Base-by-base conservation (phyloP, 495 filamentous ascomycete genomes). In the Aspergillus saccharolyticus region DNA sequence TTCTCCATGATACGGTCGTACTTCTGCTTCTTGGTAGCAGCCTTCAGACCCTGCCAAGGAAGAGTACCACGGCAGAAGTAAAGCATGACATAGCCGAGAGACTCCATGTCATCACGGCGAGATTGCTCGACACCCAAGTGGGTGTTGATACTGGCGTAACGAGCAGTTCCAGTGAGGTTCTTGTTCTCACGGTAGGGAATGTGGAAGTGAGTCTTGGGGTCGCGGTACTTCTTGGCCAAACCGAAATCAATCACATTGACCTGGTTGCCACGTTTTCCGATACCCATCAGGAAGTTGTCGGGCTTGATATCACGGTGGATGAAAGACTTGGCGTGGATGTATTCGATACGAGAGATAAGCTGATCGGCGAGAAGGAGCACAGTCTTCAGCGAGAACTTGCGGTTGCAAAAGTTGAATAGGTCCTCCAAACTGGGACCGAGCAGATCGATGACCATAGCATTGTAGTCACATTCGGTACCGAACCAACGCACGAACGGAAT, bases 331-430 rank as follows among this genome's bases (percentile, higher is more conserved):
- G 95, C 95, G 71, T 99, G 95, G 68, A 99, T 99, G 80, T 99
- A 99, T 75, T 99, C 95, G 72, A 99, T 97, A 59, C 95, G 92
- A 55, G 94, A 97, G 69, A 98, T 97, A 74, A 99, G 85, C 78
- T 99, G 95, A 69, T 99, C 95, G 68, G 95, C 95, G 52, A 99
- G 85, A 10, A 99, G 85, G 16, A 99, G 79, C 43, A 99, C 95
- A n/a, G 95, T 99, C 88, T 99, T 99, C 62, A 99, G 78, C 10
- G 94, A 96, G 82, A 97, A 99, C 73, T 99, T 99, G 70, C 95
- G 88, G 84, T 97, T 99, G 86, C 95, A 99, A 75, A 99, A 99
- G 84, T 99, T 99, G 91, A 99, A 99, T n/a, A 99, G 81, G 71
- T 99, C 95, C 76, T 99, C 95, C 80, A 99, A 80, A 71, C 90